Base-by-base conservation (phyloP, 495 filamentous ascomycete genomes). In the Penicillium tannophilum region DNA sequence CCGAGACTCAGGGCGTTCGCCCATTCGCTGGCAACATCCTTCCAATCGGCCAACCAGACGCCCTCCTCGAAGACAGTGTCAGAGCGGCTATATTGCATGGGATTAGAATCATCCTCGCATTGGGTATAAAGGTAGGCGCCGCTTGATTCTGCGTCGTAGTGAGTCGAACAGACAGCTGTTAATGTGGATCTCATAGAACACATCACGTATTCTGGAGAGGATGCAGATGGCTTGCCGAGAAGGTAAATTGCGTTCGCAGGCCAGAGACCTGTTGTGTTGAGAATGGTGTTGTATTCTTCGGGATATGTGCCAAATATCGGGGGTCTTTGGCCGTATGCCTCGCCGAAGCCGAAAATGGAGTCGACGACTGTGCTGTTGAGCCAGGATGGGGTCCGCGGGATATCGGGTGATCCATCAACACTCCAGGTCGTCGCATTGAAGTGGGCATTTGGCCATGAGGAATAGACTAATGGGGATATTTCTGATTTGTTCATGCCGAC, bases 231-330 rank as follows among this genome's bases (percentile, higher is more conserved):
- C n/a, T 84, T 82, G 20, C 82, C 86, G 2, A 93, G 77, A 0
- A 91, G 42, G 63, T 91, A 92, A 0, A 90, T 71, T 0, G 84
- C 70, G 54, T 86, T 76, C 7, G 78, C 66, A 14, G 63, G 64
- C 53, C 62, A 78, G 11, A 61, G 50, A 1, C 61, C 60, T 0
- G 78, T 80, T 53, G 71, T 67, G 63, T 90, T 89, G 56, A 84
- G 67, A 36, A 92, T 76, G 1, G 88, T 88, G 68, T 92, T 90
- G 72, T 79, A 86, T 2, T 79, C 65, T 8, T 68, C 61, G 0
- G 89, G 89, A 12, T 76, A 76, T 61, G 82, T 83, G n/a, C 80
- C 80, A 62, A 91, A 92, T 39, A 87, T 69, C 0, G 89, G 88
- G 0, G 84, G 82, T 2, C 73, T 75, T 43, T 84, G 74, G 3